Evolutionary conservation across 495 filamentous ascomycete species (phyloP), one percentile per base, ranked within the genome.

Genomic region (Sporormia fimetaria): DNA sequence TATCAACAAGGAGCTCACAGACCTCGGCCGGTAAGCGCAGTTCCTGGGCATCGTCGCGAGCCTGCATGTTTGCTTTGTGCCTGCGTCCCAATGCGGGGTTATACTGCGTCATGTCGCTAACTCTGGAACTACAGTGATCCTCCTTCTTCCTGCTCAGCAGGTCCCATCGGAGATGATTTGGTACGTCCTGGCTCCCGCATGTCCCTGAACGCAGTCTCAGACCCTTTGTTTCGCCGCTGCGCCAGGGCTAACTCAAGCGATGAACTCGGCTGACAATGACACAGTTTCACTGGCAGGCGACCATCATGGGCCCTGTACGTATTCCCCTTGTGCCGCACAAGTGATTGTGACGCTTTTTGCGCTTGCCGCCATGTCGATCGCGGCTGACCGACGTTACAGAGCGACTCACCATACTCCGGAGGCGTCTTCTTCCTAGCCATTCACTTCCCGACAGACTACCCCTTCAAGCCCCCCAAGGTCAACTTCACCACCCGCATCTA

Each of bases 401-500:
- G 78, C 62, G 90, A 98, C 66, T 92, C 83, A 45, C 90, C 90
- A 63, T 98, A 96, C 72, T 83, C 85, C 12, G 83, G 86, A 56
- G 90, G 90, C 54, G 88, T 98, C 51, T 98, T 98, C 75, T 98
- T 98, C 77, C 72, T 98, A 37, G 75, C 80, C 43, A 98, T 98
- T 57, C 84, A 94, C 68, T 98, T 98, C 75, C 90, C 90, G 49
- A 98, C 90, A 69, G 90, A 98, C 72, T 98, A 98, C 66, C 90
- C 90, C 3, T 98, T 98, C 76, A 98, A 98, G 77, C 92, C 90
- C 27, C 90, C 90, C 39, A 98, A 98, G 75, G 90, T 98, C 67
- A 95, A 95, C 79, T 98, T 98, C 75, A 95, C 84, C 47, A 98
- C 90, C 37, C 79, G 90, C 56, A 96, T 98, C 73, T 96, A 98